A percentile compares a stretch with the other conserved stretches of the same genome.
Conservation (phyloP, 768 basidiomycete species). For the Pholiota conissans region DNA sequence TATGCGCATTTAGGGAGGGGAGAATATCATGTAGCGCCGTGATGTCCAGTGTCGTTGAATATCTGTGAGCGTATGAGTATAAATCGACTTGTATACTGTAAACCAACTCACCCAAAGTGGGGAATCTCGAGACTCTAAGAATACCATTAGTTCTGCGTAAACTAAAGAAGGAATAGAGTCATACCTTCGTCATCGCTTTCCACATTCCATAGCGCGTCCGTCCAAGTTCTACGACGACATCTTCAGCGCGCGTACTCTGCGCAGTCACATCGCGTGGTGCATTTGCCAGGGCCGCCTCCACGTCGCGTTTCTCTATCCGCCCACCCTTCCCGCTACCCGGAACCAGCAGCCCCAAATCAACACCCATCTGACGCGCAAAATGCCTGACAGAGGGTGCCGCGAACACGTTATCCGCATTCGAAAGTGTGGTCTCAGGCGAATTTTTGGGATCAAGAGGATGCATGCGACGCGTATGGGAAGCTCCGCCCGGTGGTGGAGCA, state of each 20-base stretch:
- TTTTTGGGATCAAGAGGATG: slow-evolving; percentile 71
- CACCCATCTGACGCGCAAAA: slow-evolving; percentile 63
- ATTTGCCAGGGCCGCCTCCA: slow-evolving; percentile 57
- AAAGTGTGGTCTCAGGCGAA: slow-evolving; percentile 8
- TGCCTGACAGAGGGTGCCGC: slow-evolving; percentile 80
- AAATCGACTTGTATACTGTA: background rate
- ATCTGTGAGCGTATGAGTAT: slow-evolving; percentile 37
- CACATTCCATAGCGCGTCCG: slow-evolving; percentile 84
- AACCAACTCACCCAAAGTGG: slow-evolving; percentile 67
- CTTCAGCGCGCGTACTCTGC: slow-evolving; percentile 21
- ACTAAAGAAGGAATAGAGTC: slow-evolving; percentile 7
- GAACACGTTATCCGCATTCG: slow-evolving; percentile 39
- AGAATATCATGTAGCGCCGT: slow-evolving; percentile 66
- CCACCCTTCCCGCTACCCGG: slow-evolving; percentile 77
- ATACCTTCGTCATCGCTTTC: slow-evolving; percentile 85
- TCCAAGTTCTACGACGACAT: slow-evolving; percentile 69
- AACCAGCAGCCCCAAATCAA: slow-evolving; percentile 56
- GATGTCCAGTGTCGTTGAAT: slow-evolving; percentile 74
- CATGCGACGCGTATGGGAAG: slow-evolving; percentile 16
- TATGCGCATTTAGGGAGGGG: slow-evolving; percentile 64
- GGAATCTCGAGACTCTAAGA: slow-evolving; percentile 80
- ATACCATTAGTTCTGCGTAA: background rate
- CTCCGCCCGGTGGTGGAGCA: slow-evolving; percentile 12
- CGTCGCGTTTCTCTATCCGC: slow-evolving; percentile 71
- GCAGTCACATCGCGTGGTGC: slow-evolving; percentile 13